These are phyloP conservation scores for Pseudopediastrum boryanum DNA, from an alignment of 139 green algal species.

Conservation along the genomic window DNA sequence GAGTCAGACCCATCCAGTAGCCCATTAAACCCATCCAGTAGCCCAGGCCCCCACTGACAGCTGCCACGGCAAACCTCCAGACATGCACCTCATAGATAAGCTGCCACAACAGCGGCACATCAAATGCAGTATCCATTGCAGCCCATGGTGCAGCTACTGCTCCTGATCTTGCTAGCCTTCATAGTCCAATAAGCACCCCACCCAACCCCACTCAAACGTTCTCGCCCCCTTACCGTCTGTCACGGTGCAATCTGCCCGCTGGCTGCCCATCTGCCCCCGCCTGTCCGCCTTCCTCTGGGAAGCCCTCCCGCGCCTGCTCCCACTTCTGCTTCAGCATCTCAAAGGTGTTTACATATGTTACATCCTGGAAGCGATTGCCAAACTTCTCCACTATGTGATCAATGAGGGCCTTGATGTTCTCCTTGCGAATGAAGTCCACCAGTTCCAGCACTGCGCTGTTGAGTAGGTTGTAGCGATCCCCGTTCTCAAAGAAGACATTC, in stretches of 20 bases:
- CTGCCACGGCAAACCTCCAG: no score
- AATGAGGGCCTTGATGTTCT: constrained; percentile 83
- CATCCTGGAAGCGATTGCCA: constrained; percentile 45
- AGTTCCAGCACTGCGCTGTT: constrained; percentile 83
- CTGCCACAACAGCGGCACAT: no score
- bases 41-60: no score
- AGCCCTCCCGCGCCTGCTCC: constrained; percentile 64
- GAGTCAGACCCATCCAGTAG: no score
- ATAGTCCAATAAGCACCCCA: neutral
- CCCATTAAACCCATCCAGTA: no score
- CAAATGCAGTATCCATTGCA: neutral
- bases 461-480: constrained; percentile 87
- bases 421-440: constrained; percentile 80
- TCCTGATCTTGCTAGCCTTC: neutral
- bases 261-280: neutral
- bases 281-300: constrained; percentile 36
- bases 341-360: constrained; percentile 91
- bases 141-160: constrained; percentile 17
- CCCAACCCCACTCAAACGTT: neutral
- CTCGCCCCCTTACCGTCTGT: neutral
- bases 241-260: neutral
- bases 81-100: no score
- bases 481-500: constrained; percentile 83
- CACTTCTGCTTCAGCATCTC: constrained; percentile 74
- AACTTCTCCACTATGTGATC: constrained; percentile 74